Percentiles rank a stretch among this genome's conserved stretches.
Conservation (phyloP, 2,329 filamentous ascomycete species). For the Fusarium albidum region DNA sequence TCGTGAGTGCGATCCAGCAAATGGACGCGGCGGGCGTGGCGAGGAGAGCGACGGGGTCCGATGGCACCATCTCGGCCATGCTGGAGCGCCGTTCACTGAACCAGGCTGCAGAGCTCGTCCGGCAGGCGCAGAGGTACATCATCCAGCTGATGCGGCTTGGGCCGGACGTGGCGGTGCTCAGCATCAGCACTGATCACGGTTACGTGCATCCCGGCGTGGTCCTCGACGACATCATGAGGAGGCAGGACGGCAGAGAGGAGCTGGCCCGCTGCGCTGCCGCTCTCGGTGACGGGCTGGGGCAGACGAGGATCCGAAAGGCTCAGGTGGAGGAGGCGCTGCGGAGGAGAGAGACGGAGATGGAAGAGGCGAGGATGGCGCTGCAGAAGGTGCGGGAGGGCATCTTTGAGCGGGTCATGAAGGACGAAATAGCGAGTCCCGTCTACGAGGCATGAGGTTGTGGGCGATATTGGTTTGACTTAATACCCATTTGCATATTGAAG, state of each 20-base stretch:
- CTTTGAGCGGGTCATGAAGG: slow-evolving; percentile 33
- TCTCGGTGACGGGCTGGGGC: slow-evolving; percentile 43
- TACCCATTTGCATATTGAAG: too few relatives aligned
- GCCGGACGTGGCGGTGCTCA: slow-evolving; percentile 16
- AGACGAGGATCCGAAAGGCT: slow-evolving; percentile 43
- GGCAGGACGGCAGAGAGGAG: slow-evolving; percentile 51
- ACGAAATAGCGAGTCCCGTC: slow-evolving; percentile 5
- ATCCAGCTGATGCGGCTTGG: slow-evolving; percentile 25
- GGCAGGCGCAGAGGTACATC: slow-evolving; percentile 16
- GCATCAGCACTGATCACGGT: slow-evolving; percentile 54
- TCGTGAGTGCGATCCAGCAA: slow-evolving; percentile 46
- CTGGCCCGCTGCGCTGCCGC: slow-evolving; percentile 45
- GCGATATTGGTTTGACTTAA: too few relatives aligned
- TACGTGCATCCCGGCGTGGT: slow-evolving; percentile 42
- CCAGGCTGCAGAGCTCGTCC: slow-evolving; percentile 17
- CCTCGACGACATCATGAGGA: slow-evolving; percentile 60
- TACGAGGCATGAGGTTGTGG: slow-evolving; percentile 1
- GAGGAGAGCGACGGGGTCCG: slow-evolving; percentile 50
- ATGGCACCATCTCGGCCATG: slow-evolving; percentile 44
- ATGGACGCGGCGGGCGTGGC: slow-evolving; percentile 52
- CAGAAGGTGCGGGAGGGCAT: slow-evolving; percentile 55
- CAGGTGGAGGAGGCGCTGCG: slow-evolving; percentile 44
- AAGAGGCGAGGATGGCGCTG: slow-evolving; percentile 47
- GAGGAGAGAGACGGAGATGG: slow-evolving; percentile 41
- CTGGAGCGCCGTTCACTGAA: slow-evolving; percentile 24